Base-by-base conservation (phyloP, 2,329 filamentous ascomycete species). In the Aspergillus nomiae region DNA sequence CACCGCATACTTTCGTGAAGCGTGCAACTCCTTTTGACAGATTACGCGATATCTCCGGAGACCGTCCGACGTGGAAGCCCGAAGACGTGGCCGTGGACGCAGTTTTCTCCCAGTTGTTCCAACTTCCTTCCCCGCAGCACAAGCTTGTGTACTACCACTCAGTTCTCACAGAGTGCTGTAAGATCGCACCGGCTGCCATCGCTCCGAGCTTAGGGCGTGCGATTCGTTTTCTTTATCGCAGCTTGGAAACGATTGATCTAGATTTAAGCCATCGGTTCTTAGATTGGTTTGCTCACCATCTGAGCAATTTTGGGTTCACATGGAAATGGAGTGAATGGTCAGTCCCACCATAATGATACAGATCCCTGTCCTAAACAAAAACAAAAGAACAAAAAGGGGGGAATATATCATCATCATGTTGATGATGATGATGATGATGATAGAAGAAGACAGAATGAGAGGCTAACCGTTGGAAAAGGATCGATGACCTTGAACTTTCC, bases 281-380 rank as follows among this genome's bases (percentile, higher is more conserved):
- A 74, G 94, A 98, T 76, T 99, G 95, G 95, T 99, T 99, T 74
- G 87, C 94, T 21, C 95, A 99, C 77, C 95, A 99, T 81, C 82
- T 99, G 69, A 97, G 94, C 81, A 99, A 99, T 81, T 99, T 99
- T 75, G 95, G 96, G 59, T 99, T 98, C 76, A 95, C 95, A 11
- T 99, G 95, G 95, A 98, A 98, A 80, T 99, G 95, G 95, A 90
- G 91, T 19, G 95, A 99, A 80, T 99, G 95, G 95, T 87, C 77
- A 71, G 83, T 79, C 48, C 38, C 16, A 36, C 41, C 9, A 14
- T 32, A 12, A 24, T 21, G 3, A 21, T 30, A 38, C 5, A 26
- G 34, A 14, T 16, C 36, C 16, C 48, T 26, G 10, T 45, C n/a
- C 45, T 30, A 12, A 56, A 21, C 16, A 41, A 41, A 41, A 19